Evolutionary conservation across 208 protist species (phyloP).

Genomic region (Leishmania guyanensis): DNA sequence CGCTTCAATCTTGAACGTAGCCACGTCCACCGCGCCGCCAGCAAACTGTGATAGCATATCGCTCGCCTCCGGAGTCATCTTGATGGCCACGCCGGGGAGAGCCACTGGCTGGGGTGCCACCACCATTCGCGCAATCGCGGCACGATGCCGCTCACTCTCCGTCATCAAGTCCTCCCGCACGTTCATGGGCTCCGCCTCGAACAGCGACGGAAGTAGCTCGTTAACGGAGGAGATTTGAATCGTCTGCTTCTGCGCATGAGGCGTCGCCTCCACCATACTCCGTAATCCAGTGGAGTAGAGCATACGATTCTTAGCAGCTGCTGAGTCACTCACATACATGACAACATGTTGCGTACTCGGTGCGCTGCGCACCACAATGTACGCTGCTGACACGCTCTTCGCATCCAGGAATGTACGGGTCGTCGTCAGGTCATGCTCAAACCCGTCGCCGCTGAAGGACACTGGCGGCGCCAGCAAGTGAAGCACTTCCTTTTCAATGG

Average conservation of each 20-base stretch:
- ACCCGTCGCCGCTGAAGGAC: constrained; percentile 28
- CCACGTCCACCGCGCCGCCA: constrained; percentile 31
- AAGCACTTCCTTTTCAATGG: constrained; percentile 56
- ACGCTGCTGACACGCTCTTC: constrained; percentile 38
- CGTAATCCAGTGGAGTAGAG: constrained; percentile 56
- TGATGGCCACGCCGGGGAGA: constrained; percentile 61
- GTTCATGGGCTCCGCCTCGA: constrained; percentile 37
- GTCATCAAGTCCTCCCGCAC: constrained; percentile 69
- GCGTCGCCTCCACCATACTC: constrained; percentile 30
- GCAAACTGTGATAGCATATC: constrained; percentile 42
- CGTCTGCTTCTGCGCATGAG: constrained; percentile 36
- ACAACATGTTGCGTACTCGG: constrained; percentile 40
- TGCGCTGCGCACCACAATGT: constrained; percentile 46
- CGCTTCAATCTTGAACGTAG: constrained; percentile 50
- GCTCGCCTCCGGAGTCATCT: constrained; percentile 42
- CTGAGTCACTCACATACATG: constrained; percentile 51
- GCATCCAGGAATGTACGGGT: constrained; percentile 30
- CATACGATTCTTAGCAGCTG: constrained; percentile 63
- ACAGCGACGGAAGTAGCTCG: constrained; percentile 49
- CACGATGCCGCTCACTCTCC: constrained; percentile 56
- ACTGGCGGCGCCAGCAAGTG: constrained; percentile 39
- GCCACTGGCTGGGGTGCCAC: constrained; percentile 56
- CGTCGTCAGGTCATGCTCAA: constrained; percentile 38
- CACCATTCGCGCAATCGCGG: constrained; percentile 62
- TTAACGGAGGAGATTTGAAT: constrained; percentile 34